A percentile compares a stretch with the other conserved stretches of the same genome.
phyloP scores from a whole-genome alignment of 164 flowering plant species.

The Vitis amurensis region DNA sequence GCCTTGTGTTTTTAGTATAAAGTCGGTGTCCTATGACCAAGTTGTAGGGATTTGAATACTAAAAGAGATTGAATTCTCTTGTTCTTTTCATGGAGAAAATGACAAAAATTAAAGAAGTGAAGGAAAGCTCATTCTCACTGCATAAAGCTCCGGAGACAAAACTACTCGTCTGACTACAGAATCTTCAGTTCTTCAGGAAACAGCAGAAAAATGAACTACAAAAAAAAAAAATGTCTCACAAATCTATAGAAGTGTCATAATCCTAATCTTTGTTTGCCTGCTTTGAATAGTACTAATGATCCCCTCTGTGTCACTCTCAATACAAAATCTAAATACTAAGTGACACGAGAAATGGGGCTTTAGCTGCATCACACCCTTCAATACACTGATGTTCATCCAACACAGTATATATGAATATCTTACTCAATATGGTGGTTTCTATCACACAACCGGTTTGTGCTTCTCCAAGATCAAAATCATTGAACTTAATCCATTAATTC shows the following conservation, averaged over 20 bases:
- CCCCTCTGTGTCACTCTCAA: constrained; percentile 7
- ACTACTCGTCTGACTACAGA: constrained; percentile 20
- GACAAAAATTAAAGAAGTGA: constrained; percentile 18
- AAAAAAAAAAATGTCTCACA: constrained; percentile 5
- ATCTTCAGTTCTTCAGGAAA: constrained; percentile 31
- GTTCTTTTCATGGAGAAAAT: constrained; percentile 21
- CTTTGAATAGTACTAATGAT: constrained; percentile 15
- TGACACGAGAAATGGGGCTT: too few relatives aligned
- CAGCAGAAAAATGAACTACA: constrained; percentile 8
- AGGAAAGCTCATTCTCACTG: constrained; percentile 44
- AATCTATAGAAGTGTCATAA: not conserved
- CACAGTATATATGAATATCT: too few relatives aligned
- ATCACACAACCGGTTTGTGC: too few relatives aligned
- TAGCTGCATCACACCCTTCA: too few relatives aligned
- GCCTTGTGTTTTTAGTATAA: not conserved
- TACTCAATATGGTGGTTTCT: too few relatives aligned
- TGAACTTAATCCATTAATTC: not conserved
- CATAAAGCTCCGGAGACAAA: constrained; percentile 28
- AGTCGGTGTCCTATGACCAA: not conserved
- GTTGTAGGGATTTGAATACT: not conserved
- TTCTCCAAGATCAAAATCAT: too few relatives aligned
- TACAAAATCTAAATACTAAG: not conserved
- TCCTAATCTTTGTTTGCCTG: constrained; percentile 18
- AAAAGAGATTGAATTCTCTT: not conserved
- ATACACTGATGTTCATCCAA: too few relatives aligned